Conservation (phyloP, 176 grass and related monocot species). For the Oropetium thomaeum region DNA sequence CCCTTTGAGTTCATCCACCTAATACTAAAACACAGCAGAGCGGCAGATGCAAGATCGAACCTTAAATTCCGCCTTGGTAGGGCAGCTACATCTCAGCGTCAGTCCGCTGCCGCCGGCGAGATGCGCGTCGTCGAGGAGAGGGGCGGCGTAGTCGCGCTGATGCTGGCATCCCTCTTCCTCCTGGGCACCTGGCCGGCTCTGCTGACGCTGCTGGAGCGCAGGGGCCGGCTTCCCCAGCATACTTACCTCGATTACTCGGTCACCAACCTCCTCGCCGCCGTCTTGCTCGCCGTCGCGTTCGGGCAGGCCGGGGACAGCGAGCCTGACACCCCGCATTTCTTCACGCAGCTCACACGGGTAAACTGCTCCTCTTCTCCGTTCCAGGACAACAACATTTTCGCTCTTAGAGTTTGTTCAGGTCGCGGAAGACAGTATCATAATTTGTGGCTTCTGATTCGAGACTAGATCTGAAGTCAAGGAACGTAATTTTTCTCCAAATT, state of each 20-base stretch:
- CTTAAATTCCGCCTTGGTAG: too few relatives aligned
- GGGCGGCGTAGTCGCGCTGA: background rate
- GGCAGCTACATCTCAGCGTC: too few relatives aligned
- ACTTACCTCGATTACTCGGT: background rate
- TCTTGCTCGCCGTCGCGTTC: background rate
- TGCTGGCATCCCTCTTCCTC: background rate
- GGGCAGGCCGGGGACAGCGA: background rate
- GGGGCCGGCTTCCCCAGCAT: background rate
- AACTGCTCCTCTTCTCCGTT: background rate
- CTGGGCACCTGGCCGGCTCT: background rate
- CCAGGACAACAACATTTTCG: background rate
- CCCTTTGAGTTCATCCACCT: too few relatives aligned
- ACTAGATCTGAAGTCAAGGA: background rate
- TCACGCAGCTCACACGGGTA: background rate
- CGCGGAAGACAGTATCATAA: too few relatives aligned
- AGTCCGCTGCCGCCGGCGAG: background rate
- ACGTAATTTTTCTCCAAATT: too few relatives aligned
- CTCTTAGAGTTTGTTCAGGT: background rate
- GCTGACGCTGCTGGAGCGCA: background rate
- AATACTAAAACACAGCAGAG: too few relatives aligned
- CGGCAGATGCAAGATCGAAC: too few relatives aligned
- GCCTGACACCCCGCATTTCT: background rate
- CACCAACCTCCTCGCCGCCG: background rate
- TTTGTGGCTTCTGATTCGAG: too few relatives aligned
- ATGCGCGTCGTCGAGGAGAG: background rate